Evolutionary conservation across 305 asterid species (phyloP).

Genomic region (Plantago lanceolata): DNA sequence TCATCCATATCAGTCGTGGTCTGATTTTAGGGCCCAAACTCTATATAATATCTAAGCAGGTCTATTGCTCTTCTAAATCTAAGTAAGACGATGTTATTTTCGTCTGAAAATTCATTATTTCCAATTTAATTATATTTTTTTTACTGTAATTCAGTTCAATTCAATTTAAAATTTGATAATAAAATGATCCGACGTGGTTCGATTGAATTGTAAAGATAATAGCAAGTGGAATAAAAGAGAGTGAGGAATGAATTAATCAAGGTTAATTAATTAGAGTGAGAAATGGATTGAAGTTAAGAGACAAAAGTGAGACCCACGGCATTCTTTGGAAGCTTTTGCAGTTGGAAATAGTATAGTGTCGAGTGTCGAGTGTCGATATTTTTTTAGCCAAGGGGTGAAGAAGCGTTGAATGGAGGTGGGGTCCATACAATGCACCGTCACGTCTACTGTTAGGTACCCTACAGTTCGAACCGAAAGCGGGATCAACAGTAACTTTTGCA

Average conservation of each 20-base stretch:
- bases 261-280: background rate
- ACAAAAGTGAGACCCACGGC: constrained; percentile 13
- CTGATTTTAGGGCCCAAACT: too few relatives aligned
- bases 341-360: constrained; percentile 23
- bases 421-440: background rate
- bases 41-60: too few relatives aligned
- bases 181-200: too few relatives aligned
- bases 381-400: constrained; percentile 7
- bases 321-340: constrained; percentile 27
- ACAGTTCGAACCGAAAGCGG: constrained; percentile 2
- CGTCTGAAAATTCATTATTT: too few relatives aligned
- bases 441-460: background rate
- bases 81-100: too few relatives aligned
- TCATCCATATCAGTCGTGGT: too few relatives aligned
- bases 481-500: background rate
- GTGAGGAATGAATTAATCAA: background rate
- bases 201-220: too few relatives aligned
- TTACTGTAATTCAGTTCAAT: too few relatives aligned
- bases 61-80: too few relatives aligned
- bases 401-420: constrained; percentile 1
- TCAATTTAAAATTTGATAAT: too few relatives aligned
- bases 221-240: too few relatives aligned
- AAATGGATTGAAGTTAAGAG: background rate
- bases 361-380: constrained; percentile 11
- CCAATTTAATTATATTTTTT: too few relatives aligned